Evolutionary conservation across 257 asterid genomes (phyloP).

Genomic region (Nicotiana paniculata): DNA sequence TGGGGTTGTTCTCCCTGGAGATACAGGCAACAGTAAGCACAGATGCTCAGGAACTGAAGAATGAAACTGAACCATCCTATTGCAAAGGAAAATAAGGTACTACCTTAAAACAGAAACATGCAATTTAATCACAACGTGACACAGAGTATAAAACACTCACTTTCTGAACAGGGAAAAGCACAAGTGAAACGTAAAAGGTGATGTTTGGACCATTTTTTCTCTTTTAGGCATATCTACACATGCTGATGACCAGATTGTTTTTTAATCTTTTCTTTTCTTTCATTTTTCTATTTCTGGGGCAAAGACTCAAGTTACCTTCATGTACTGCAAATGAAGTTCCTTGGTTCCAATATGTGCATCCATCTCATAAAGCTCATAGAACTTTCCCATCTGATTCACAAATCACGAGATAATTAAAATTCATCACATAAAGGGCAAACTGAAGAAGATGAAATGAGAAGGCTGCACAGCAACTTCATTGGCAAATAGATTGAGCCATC

Average conservation of each 20-base stretch:
- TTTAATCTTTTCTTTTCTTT: background rate
- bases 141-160: background rate
- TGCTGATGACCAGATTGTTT: background rate
- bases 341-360: slow-evolving; percentile 97
- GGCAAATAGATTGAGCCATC: slow-evolving; percentile 8
- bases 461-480: background rate
- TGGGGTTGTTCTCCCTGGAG: slow-evolving; percentile 97
- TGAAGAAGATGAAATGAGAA: background rate
- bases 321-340: slow-evolving; percentile 93
- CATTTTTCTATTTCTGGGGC: background rate
- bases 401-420: slow-evolving; percentile 12
- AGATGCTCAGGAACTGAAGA: background rate
- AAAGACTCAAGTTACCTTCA: slow-evolving; percentile 64
- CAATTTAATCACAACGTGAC: background rate
- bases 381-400: slow-evolving; percentile 88
- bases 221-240: background rate
- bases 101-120: background rate
- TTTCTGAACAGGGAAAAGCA: background rate
- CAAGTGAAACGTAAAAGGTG: background rate
- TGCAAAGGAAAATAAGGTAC: background rate
- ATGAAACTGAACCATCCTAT: background rate
- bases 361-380: slow-evolving; percentile 95
- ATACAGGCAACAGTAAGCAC: slow-evolving; percentile 12
- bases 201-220: background rate
- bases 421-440: background rate